Conservation (phyloP, 2,329 filamentous ascomycete genomes). For the Pseudogymnoascus sp. region DNA sequence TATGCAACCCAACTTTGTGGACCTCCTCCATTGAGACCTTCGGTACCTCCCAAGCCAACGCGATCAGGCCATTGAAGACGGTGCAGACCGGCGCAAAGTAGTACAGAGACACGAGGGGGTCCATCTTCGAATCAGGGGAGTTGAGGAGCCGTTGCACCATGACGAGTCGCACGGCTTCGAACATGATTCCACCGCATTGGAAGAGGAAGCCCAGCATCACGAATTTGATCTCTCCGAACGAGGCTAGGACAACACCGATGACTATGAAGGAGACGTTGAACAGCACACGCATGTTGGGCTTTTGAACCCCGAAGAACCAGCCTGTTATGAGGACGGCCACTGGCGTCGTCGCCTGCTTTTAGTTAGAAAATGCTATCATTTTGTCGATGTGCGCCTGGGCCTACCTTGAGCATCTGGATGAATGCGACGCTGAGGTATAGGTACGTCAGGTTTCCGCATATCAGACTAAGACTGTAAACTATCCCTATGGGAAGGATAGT, state of each 20-base stretch:
- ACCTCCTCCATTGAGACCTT: constrained; percentile 60
- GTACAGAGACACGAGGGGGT: constrained; percentile 79
- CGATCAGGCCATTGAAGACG: constrained; percentile 67
- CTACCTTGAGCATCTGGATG: constrained; percentile 98
- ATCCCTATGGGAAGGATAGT: constrained; percentile 91
- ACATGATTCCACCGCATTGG: constrained; percentile 69
- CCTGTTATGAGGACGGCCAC: constrained; percentile 85
- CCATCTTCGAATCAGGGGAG: constrained; percentile 84
- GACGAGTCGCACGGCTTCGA: constrained; percentile 74
- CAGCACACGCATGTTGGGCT: constrained; percentile 77
- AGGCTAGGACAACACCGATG: constrained; percentile 87
- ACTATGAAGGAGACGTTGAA: constrained; percentile 94
- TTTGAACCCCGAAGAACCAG: constrained; percentile 71
- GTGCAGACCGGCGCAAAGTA: constrained; percentile 84
- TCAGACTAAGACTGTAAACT: constrained; percentile 93
- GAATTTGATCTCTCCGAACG: constrained; percentile 92
- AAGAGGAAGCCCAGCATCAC: constrained; percentile 70
- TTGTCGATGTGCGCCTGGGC: constrained; percentile 9
- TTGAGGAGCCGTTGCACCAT: constrained; percentile 78
- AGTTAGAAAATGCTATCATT: constrained; percentile 11
- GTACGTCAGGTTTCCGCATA: constrained; percentile 93
- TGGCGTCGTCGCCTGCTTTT: constrained; percentile 72
- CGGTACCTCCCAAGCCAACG: constrained; percentile 66
- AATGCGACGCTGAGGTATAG: constrained; percentile 92
- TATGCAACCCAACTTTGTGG: constrained; percentile 62